Evolutionary conservation across 108 stramenopile species (phyloP), one percentile per base, ranked within the genome.

Genomic region (Ochromonas danica): DNA sequence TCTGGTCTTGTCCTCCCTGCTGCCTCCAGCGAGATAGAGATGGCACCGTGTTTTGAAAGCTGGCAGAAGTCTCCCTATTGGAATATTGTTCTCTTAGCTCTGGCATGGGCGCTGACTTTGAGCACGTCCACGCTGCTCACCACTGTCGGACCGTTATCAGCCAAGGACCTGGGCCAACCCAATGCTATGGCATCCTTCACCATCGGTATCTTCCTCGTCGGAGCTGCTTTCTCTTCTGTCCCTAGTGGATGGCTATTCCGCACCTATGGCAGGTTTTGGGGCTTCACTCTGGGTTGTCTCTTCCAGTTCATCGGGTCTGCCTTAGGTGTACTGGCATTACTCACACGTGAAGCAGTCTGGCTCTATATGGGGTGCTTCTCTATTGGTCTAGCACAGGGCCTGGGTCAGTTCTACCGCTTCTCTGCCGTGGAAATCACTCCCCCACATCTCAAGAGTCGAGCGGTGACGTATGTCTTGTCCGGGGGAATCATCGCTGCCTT

Each of bases 391-490:
- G 28, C 30, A 1, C 79, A 80, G 39, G 79, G 79, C 1, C 1
- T 80, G 65, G 79, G 79, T 0, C 79, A 80, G 57, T 80, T 80
- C 22, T 80, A 80, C 40, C 65, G 79, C 0, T 80, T 80, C 43
- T 33, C 79, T 33, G 79, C 67, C 33, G 17, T 65, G 1, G 79
- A 80, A 43, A 1, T 80, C 38, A 62, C 62, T 43, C 22, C 61
- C 2, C 65, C 36, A 22, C 61, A 71, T 35, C 1, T 61, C 3
- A 65, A 80, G 0, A 65, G 33, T 39, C 6, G 22, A 3, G 79
- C 79, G 0, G 36, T 80, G 1, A 62, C 65, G 0, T 65, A 67
- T 1, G 79, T 80, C 0, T 65, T 80, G 2, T 31, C 1, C 0
- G 79, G 79, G 2, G 79, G 79, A 1, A 42, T 80, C 42, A 1